Conservation (phyloP, 2,329 filamentous ascomycete species). For the Parafenestella ontariensis region DNA sequence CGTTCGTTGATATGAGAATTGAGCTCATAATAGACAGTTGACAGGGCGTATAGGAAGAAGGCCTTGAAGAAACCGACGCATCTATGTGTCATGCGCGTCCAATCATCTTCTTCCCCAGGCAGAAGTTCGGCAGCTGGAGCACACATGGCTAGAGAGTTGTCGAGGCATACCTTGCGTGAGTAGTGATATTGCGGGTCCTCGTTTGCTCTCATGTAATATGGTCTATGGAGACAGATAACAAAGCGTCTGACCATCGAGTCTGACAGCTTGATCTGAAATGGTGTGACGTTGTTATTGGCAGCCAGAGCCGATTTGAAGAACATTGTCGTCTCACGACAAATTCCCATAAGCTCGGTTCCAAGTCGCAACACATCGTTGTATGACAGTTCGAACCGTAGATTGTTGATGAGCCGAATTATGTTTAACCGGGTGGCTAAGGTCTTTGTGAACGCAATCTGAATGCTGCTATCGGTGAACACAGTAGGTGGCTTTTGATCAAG, state of each 20-base stretch:
- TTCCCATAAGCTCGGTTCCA: conserved; percentile 31
- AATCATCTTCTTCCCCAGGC: conserved; percentile 29
- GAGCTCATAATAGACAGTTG: conserved; percentile 34
- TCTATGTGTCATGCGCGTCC: conserved; percentile 22
- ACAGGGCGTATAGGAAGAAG: conserved; percentile 29
- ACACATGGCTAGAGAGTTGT: conserved; percentile 39
- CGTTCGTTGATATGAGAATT: conserved; percentile 30
- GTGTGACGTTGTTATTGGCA: conserved; percentile 11
- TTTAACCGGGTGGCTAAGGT: conserved; percentile 47
- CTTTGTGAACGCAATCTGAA: conserved; percentile 44
- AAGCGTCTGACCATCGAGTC: conserved; percentile 63
- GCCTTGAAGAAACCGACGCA: conserved; percentile 35
- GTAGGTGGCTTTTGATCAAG: conserved; percentile 26
- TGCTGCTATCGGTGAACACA: conserved; percentile 46
- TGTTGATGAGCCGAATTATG: conserved; percentile 44
- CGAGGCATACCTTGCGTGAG: conserved; percentile 58
- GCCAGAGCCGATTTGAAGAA: conserved; percentile 23
- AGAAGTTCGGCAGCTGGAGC: conserved; percentile 15
- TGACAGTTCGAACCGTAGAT: conserved; percentile 35
- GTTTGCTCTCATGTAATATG: conserved; percentile 54
- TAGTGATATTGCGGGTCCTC: conserved; percentile 58
- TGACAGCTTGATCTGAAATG: conserved; percentile 59
- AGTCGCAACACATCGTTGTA: conserved; percentile 41
- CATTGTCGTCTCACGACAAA: conserved; percentile 26
- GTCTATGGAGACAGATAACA: conserved; percentile 61